These are phyloP conservation scores for Allantophomopsis cytisporea DNA, from an alignment of 2,329 filamentous ascomycete genomes.

Conservation along the genomic window DNA sequence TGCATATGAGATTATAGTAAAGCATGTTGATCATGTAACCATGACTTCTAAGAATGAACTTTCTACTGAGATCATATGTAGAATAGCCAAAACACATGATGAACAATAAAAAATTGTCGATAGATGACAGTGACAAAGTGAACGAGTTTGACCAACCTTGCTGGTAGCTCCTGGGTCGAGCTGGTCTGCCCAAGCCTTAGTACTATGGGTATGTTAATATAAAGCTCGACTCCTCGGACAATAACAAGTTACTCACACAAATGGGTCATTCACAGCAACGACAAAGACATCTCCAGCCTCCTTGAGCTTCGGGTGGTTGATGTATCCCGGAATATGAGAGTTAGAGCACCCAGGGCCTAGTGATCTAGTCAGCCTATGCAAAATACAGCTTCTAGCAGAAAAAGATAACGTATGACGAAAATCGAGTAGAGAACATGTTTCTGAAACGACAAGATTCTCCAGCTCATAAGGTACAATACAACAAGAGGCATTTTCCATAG, in stretches of 20 bases:
- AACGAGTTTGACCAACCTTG: constrained; percentile 44
- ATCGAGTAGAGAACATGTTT: no score
- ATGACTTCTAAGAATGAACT: no score
- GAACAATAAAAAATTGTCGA: no score
- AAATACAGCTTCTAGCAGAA: not conserved
- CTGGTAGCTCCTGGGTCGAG: constrained; percentile 64
- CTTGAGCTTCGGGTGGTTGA: constrained; percentile 66
- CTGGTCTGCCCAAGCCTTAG: constrained; percentile 75
- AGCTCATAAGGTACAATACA: no score
- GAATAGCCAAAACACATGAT: no score
- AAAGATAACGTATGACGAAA: not conserved
- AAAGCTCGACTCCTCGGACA: not conserved
- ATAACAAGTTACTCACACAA: constrained; percentile 52
- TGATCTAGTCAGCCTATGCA: not conserved
- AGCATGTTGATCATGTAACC: no score
- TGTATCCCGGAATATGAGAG: constrained; percentile 74
- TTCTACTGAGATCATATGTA: no score
- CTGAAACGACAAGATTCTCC: no score
- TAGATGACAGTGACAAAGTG: not conserved
- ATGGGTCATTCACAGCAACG: constrained; percentile 85
- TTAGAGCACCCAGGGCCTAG: constrained; percentile 47
- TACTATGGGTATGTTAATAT: constrained; percentile 33
- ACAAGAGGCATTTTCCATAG: no score
- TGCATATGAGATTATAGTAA: no score
- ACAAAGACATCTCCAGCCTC: constrained; percentile 78